These are phyloP conservation scores for Gossypium longicalyx DNA, from an alignment of 345 rosid genomes.

Conservation along the genomic window DNA sequence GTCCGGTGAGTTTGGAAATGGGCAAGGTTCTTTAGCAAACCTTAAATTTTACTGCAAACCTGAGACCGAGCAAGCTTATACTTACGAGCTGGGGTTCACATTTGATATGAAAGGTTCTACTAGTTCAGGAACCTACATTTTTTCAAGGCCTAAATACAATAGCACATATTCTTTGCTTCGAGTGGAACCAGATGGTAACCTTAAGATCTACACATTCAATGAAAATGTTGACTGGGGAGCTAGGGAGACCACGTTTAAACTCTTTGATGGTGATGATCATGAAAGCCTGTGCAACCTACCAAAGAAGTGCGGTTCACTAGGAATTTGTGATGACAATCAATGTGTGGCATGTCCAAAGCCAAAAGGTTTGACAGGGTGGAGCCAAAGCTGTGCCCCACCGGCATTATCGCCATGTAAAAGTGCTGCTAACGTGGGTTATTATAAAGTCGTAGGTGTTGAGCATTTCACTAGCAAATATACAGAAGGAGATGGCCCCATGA, in stretches of 20 bases:
- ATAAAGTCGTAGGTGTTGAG: constrained; percentile 6
- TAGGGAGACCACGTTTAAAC: neutral
- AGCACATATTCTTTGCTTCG: constrained; percentile 5
- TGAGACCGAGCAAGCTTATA: constrained; percentile 4
- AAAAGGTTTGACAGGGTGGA: neutral
- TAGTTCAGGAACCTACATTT: neutral
- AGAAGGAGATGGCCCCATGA: constrained; percentile 25
- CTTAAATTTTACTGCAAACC: neutral
- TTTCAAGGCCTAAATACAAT: constrained; percentile 4
- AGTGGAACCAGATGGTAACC: constrained; percentile 6
- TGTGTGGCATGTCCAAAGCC: constrained; percentile 10
- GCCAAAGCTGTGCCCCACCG: neutral
- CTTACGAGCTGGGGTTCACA: constrained; percentile 5
- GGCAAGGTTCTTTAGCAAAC: constrained; percentile 6
- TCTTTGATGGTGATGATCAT: neutral
- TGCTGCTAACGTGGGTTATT: constrained; percentile 8
- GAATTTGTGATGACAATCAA: neutral
- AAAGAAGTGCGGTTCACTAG: neutral
- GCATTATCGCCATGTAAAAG: neutral
- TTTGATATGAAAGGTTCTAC: neutral
- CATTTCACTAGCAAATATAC: neutral
- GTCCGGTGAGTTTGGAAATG: neutral
- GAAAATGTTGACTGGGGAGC: neutral
- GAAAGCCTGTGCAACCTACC: neutral
- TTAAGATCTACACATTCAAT: neutral